Evolutionary conservation across 2,329 filamentous ascomycete genomes (phyloP).

Genomic region (Pseudogymnoascus sp.): DNA sequence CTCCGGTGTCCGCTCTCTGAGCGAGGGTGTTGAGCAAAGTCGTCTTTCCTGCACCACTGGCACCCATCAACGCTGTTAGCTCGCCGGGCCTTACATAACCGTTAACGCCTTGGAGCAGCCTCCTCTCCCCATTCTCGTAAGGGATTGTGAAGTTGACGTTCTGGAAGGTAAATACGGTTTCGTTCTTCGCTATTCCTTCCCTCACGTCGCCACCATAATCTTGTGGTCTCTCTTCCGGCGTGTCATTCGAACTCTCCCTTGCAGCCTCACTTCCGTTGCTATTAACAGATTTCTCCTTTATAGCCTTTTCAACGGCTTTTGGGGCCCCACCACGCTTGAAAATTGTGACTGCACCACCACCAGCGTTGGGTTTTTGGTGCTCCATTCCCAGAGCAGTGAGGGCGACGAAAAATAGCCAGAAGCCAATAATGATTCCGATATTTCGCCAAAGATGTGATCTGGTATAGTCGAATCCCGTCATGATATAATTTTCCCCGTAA

Average conservation of each 20-base stretch:
- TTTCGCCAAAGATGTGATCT: slow-evolving; percentile 53
- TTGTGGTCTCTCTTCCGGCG: slow-evolving; percentile 21
- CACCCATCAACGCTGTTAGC: slow-evolving; percentile 54
- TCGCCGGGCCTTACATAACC: slow-evolving; percentile 54
- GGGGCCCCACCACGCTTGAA: slow-evolving; percentile 57
- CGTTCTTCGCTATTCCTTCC: slow-evolving; percentile 48
- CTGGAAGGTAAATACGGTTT: slow-evolving; percentile 47
- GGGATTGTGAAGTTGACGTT: slow-evolving; percentile 63
- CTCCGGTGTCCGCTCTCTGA: slow-evolving; percentile 54
- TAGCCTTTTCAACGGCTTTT: slow-evolving; percentile 39
- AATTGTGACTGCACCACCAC: slow-evolving; percentile 49
- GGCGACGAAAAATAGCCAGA: slow-evolving; percentile 40
- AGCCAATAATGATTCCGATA: slow-evolving; percentile 43
- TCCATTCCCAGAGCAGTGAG: slow-evolving; percentile 35
- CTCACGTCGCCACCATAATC: slow-evolving; percentile 29
- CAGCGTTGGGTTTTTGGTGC: slow-evolving; percentile 47
- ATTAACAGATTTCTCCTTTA: slow-evolving; percentile 41
- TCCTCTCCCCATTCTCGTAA: slow-evolving; percentile 50
- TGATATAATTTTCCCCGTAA: slow-evolving; percentile 46
- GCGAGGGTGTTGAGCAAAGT: slow-evolving; percentile 57
- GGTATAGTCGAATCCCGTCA: slow-evolving; percentile 44
- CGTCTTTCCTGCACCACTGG: slow-evolving; percentile 56
- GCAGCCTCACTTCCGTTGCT: slow-evolving; percentile 24
- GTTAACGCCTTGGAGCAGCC: slow-evolving; percentile 51
- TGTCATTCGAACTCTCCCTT: slow-evolving; percentile 19